These are phyloP conservation scores for Fraxinus ornus DNA, from an alignment of 305 asterid genomes.

Conservation along the genomic window DNA sequence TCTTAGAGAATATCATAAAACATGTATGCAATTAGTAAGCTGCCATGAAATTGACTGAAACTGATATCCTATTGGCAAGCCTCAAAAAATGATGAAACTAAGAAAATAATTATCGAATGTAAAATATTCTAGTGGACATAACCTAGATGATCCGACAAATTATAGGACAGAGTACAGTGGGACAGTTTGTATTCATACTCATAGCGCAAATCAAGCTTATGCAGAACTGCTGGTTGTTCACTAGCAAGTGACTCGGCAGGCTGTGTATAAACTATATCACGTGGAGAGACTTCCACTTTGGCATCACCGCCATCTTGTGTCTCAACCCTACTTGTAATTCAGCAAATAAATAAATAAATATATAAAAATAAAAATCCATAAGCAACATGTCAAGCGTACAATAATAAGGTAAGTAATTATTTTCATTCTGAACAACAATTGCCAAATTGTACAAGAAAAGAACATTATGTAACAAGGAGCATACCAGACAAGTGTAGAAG, in stretches of 20 bases:
- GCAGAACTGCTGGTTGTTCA: slow-evolving; percentile 69
- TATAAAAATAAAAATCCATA: not conserved
- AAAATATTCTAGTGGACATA: not conserved
- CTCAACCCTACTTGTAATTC: slow-evolving; percentile 66
- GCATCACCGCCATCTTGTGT: slow-evolving; percentile 99
- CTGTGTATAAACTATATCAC: slow-evolving; percentile 86
- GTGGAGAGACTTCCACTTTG: slow-evolving; percentile 87
- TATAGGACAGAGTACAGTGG: not conserved
- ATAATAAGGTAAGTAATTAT: not conserved
- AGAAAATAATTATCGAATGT: not conserved
- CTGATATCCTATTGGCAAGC: not conserved
- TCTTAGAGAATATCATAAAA: not conserved
- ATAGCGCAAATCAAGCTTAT: slow-evolving; percentile 87
- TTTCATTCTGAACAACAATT: not conserved
- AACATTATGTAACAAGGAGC: slow-evolving; percentile 18
- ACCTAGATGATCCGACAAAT: not conserved
- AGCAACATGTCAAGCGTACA: not conserved
- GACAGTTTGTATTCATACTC: slow-evolving; percentile 52
- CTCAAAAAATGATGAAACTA: not conserved
- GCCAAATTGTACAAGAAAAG: not conserved
- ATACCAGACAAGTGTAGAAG: slow-evolving; percentile 88
- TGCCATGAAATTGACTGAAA: not conserved
- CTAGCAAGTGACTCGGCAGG: slow-evolving; percentile 69
- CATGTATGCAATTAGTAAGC: not conserved
- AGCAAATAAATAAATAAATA: too few species aligned